Percentiles rank a stretch among this genome's conserved stretches.
Conservation (phyloP, 148 eudicot genomes). For the Fallopia convolvulus region DNA sequence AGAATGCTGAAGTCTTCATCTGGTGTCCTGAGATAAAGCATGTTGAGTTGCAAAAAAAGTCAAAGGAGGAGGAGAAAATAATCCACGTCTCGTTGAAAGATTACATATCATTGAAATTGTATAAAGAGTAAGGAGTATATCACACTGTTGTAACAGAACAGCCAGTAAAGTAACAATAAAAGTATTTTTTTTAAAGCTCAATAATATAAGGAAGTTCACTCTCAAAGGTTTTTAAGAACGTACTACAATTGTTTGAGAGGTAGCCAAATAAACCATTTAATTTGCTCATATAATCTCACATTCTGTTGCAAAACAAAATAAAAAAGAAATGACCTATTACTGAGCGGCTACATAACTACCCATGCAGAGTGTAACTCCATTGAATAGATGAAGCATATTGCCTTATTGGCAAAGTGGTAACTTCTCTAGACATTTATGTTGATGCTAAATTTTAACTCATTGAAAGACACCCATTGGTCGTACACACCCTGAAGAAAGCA, state of each 20-base stretch:
- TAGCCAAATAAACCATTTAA: background rate
- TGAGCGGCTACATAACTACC: background rate
- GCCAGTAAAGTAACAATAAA: background rate
- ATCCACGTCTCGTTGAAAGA: background rate
- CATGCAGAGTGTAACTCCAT: background rate
- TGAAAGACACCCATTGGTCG: background rate
- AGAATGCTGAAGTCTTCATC: conserved; percentile 96
- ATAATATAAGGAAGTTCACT: background rate
- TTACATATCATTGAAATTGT: background rate
- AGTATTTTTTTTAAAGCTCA: background rate
- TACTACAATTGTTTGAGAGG: background rate
- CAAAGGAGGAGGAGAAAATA: background rate
- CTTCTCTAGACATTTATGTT: background rate
- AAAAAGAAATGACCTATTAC: too few relatives aligned
- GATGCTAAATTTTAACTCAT: background rate
- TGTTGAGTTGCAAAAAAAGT: background rate
- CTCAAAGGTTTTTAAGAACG: background rate
- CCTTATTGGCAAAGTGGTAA: background rate
- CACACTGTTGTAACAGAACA: background rate
- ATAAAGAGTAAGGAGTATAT: background rate
- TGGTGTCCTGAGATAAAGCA: conserved; percentile 64
- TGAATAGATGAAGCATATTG: background rate
- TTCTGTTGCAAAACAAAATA: background rate
- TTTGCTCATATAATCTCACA: background rate
- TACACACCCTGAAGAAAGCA: background rate